Percentiles rank a stretch among this genome's conserved stretches.
These are phyloP conservation scores for Aspergillus glaucus DNA, from an alignment of 2,329 filamentous ascomycete species.

Conservation along the genomic window DNA sequence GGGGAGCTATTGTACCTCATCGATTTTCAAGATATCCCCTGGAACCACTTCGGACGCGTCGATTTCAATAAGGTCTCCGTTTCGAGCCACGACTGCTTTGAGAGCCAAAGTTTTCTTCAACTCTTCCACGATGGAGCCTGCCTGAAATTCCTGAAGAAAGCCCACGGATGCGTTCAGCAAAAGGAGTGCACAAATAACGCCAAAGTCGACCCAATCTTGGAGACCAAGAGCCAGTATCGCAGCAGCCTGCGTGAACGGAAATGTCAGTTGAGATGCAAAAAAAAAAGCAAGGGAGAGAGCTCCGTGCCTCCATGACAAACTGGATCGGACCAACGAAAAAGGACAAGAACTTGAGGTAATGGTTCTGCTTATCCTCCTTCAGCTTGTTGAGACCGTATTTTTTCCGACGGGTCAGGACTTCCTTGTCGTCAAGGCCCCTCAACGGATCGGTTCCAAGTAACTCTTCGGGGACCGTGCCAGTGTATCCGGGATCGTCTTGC, in stretches of 20 bases:
- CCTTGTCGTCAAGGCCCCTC: constrained; percentile 63
- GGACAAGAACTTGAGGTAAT: constrained; percentile 71
- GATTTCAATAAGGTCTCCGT: constrained; percentile 69
- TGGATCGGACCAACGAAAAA: constrained; percentile 88
- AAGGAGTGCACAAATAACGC: constrained; percentile 78
- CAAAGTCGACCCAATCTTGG: constrained; percentile 86
- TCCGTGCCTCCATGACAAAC: constrained; percentile 81
- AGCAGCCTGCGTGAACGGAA: constrained; percentile 50
- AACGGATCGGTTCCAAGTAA: constrained; percentile 70
- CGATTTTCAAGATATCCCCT: constrained; percentile 82
- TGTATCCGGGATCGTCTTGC: constrained; percentile 47
- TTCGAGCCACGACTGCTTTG: constrained; percentile 80
- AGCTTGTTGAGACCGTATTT: constrained; percentile 82
- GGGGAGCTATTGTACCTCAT: constrained; percentile 52
- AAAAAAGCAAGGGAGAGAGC: neutral
- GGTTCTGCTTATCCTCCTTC: constrained; percentile 84
- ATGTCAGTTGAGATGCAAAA: neutral
- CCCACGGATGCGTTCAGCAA: constrained; percentile 79
- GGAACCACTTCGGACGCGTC: constrained; percentile 80
- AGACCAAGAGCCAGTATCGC: constrained; percentile 77
- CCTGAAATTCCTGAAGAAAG: constrained; percentile 85
- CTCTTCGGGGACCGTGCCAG: constrained; percentile 62
- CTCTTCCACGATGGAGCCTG: constrained; percentile 83
- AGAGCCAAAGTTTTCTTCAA: constrained; percentile 85
- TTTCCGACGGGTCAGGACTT: constrained; percentile 59